Base-by-base conservation (phyloP, 2,329 filamentous ascomycete genomes). In the Sclerotinia glacialis region DNA sequence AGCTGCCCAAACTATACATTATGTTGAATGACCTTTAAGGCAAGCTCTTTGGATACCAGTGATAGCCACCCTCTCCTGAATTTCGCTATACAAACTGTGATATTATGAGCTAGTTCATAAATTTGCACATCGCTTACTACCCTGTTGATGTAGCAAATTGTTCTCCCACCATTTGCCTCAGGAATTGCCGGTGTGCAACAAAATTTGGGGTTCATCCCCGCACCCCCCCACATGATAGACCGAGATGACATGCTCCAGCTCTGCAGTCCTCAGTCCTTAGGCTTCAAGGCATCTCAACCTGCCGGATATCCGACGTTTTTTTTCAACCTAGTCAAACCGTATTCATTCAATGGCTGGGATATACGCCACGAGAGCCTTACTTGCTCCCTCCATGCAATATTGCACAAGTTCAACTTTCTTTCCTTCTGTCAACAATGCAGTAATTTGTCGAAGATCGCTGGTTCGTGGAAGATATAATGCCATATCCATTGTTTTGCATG, bases 331-430 rank as follows among this genome's bases (percentile, higher is more conserved):
- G 7, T 54, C 23, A 55, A n/a, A 55, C 21, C 7, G 0, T 8
- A 34, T 34, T 56, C 34, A 49, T 49, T 63, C 37, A 7, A 61
- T 58, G n/a, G 71, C 71, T 23, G 85, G 84, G 28, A 88, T 79
- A 72, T 86, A 89, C 40, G 83, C 86, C n/a, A 87, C 86, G 77
- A 89, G 78, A 64, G 89, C 90, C 79, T 97, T 97, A 78, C 93
- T 97, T 8, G 91, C 91, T 16, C 93, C 92, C 72, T 90, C 84
- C 80, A 96, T 91, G 75, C 93, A 97, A 76, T 98, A 98, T 79
- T 99, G 95, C 59, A 91, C 86, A 34, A 94, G 88, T 54, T 89
- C 86, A 23, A 92, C 81, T 78, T 89, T 90, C 66, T 80, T 75
- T 2, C 78, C 80, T 6, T 79, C 77, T 3, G 78, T 74, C 1